Evolutionary conservation across 2,329 filamentous ascomycete genomes (phyloP).

Genomic region (Fusarium nematophilum): DNA sequence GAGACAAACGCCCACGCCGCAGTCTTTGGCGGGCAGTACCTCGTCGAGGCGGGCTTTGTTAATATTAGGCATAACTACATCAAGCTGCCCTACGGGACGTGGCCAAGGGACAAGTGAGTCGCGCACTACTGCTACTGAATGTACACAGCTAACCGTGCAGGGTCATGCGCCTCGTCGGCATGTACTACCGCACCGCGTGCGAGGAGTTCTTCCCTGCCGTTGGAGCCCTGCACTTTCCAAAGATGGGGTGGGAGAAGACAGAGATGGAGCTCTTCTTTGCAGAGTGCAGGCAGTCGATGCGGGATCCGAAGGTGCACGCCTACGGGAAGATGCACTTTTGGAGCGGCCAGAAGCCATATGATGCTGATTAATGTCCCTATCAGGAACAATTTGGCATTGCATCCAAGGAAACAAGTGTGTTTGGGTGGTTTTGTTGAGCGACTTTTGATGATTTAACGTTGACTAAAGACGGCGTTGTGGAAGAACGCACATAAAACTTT

Average conservation of each 20-base stretch:
- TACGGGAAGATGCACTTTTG: conserved; percentile 57
- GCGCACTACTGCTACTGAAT: fast-evolving
- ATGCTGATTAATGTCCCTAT: conserved; percentile 3
- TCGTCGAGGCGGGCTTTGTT: conserved; percentile 52
- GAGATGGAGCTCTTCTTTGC: conserved; percentile 50
- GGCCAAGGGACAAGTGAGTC: conserved; percentile 57
- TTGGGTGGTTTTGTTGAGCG: neutral
- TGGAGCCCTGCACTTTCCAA: conserved; percentile 53
- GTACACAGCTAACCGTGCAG: conserved; percentile 23
- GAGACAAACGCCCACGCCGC: conserved; percentile 54
- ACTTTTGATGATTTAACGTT: neutral
- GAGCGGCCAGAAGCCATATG: conserved; percentile 54
- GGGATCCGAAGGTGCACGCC: conserved; percentile 47
- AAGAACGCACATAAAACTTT: neutral
- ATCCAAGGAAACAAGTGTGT: no score
- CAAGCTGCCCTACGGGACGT: conserved; percentile 58
- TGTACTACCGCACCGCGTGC: conserved; percentile 55
- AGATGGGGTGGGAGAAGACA: conserved; percentile 50
- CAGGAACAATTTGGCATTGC: no score
- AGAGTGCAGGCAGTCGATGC: conserved; percentile 46
- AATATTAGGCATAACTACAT: conserved; percentile 52
- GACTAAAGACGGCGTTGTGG: neutral
- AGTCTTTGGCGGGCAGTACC: conserved; percentile 51
- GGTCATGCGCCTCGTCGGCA: conserved; percentile 52
- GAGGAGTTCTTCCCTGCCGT: conserved; percentile 56